Base-by-base conservation (phyloP, 371 early-diverging fungal genomes). In the Mortierella sp. region DNA sequence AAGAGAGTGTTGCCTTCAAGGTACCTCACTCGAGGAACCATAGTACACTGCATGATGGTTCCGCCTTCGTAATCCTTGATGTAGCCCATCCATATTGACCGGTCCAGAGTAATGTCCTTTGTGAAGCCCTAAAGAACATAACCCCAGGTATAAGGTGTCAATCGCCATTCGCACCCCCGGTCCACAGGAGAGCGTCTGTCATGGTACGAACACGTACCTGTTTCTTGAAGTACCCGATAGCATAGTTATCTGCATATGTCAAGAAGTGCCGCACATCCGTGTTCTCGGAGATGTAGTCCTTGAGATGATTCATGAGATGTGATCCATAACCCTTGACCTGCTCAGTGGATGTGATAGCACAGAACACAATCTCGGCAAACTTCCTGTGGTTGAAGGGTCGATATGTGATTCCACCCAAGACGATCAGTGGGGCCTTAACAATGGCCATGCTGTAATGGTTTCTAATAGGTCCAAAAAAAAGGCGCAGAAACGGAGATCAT, bases 61-160 rank as follows among this genome's bases (percentile, higher is more conserved):
- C 99, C 99, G 4, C 99, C 99, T 71, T 99, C 99, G 80, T 99
- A 99, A 83, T 99, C 99, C 82, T 99, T 99, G 69, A 99, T 99
- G 78, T 95, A 96, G 0, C 99, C 99, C 67, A 95, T 92, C 99
- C 99, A 99, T 57, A 93, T 84, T 21, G 89, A 78, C 71, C 91
- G 91, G 57, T 97, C 96, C 71, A 99, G 86, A 9, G 93, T 93
- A 31, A 98, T 95, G 4, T 99, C 95, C 19, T 93, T 92, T 10
- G 97, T 96, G 82, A 99, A 99, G 18, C 99, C 99, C 88, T 97
- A 68, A 3, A 48, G 48, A 21, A 24, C 13, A 24, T 43, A 5
- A 13, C 5, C 5, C 28, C n/a, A 47, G n/a, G 27, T 18, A 43
- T 8, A 48, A 39, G 7, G 45, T 7, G 27, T 56, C 14, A 42